A percentile compares a stretch with the other conserved stretches of the same genome.
Evolutionary conservation across 495 filamentous ascomycete genomes (phyloP).

Genomic region (Hypomontagnella monticulosa): DNA sequence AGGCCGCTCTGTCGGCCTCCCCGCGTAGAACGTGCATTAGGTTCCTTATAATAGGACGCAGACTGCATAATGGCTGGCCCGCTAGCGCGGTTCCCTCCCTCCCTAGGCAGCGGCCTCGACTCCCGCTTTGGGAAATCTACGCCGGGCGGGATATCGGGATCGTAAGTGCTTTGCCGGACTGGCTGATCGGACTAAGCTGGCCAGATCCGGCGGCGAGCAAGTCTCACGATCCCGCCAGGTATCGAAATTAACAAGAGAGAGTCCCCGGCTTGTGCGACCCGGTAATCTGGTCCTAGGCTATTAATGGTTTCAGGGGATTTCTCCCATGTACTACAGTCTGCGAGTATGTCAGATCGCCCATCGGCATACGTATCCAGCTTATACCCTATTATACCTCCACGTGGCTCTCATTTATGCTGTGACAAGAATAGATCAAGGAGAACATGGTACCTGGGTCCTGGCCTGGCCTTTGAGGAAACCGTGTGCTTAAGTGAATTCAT

Average conservation of each 20-base stretch:
- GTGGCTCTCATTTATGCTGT: slow-evolving; percentile 9
- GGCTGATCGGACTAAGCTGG: slow-evolving; percentile 17
- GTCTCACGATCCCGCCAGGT: slow-evolving; percentile 31
- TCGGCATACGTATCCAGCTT: background rate
- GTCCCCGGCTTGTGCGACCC: slow-evolving; percentile 16
- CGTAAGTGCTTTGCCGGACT: slow-evolving; percentile 27
- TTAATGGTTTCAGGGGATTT: slow-evolving; percentile 14
- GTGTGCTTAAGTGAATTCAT: background rate
- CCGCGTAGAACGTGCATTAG: slow-evolving; percentile 20
- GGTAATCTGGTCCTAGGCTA: slow-evolving; percentile 27
- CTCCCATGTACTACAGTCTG: slow-evolving; percentile 4
- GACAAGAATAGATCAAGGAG: background rate
- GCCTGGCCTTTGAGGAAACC: background rate
- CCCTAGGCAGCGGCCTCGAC: slow-evolving; percentile 14
- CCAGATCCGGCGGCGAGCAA: slow-evolving; percentile 32
- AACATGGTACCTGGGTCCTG: background rate
- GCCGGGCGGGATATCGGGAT: slow-evolving; percentile 41
- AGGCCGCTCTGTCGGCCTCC: background rate
- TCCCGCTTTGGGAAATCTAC: slow-evolving; percentile 34
- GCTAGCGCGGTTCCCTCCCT: slow-evolving; percentile 20
- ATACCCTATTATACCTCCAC: slow-evolving; percentile 12
- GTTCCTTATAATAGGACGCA: slow-evolving; percentile 17
- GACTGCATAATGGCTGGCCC: slow-evolving; percentile 15
- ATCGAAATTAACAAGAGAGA: slow-evolving; percentile 7
- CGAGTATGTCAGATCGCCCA: background rate